Evolutionary conservation across 495 filamentous ascomycete species (phyloP).

Genomic region (Talaromyces stipitatus): DNA sequence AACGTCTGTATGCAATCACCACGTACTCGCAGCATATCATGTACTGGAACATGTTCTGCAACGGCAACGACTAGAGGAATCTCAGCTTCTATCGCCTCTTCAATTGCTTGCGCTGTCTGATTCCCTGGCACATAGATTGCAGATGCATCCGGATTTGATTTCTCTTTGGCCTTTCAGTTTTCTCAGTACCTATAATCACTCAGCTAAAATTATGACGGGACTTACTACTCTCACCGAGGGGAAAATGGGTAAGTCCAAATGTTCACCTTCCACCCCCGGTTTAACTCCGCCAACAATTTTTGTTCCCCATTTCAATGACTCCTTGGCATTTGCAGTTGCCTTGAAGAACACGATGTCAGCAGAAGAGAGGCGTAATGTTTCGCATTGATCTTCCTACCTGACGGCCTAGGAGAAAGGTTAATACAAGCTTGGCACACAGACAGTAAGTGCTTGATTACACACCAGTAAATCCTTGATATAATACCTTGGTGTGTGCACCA

Average conservation of each 20-base stretch:
- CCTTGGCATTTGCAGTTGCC: constrained; percentile 76
- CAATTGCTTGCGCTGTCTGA: constrained; percentile 69
- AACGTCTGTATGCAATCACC: background rate
- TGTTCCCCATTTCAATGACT: constrained; percentile 79
- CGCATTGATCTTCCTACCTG: constrained; percentile 20
- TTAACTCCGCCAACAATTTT: constrained; percentile 83
- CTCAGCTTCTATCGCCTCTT: constrained; percentile 83
- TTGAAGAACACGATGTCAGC: constrained; percentile 17
- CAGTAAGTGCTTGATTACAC: background rate
- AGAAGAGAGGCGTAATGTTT: background rate
- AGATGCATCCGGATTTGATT: constrained; percentile 75
- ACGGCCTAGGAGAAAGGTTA: constrained; percentile 5
- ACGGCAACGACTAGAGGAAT: constrained; percentile 84
- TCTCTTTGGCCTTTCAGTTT: constrained; percentile 57
- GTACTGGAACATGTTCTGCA: constrained; percentile 83
- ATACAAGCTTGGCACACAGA: background rate
- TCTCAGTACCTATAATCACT: background rate
- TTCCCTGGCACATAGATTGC: constrained; percentile 80
- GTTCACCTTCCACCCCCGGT: constrained; percentile 67
- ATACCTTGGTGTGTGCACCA: constrained; percentile 66
- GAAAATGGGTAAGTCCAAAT: constrained; percentile 73
- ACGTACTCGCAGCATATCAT: constrained; percentile 73
- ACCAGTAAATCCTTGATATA: constrained; percentile 90
- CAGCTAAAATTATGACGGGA: background rate
- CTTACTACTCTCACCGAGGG: constrained; percentile 59